These are phyloP conservation scores for Sporothrix sp. DNA, from an alignment of 2,329 filamentous ascomycete species.

Conservation along the genomic window DNA sequence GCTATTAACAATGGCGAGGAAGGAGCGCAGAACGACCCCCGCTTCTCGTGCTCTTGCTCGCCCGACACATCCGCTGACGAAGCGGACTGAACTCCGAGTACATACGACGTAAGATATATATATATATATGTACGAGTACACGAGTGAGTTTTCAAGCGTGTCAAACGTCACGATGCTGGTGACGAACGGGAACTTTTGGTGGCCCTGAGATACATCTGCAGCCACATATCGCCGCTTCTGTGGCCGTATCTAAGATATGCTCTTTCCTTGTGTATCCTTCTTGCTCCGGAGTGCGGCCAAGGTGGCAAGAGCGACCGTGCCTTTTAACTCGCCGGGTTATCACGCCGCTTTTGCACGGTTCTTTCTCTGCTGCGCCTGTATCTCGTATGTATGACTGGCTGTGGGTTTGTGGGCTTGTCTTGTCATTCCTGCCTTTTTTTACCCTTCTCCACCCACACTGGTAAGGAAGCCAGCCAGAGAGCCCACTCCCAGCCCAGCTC, in stretches of 20 bases:
- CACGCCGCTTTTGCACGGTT: constrained; percentile 1
- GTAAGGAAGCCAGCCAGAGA: too few relatives aligned
- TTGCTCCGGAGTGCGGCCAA: background rate
- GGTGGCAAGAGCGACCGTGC: background rate
- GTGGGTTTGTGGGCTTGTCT: background rate
- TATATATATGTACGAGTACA: too few relatives aligned
- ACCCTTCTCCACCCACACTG: constrained; percentile 3
- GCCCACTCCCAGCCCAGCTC: background rate
- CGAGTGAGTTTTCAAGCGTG: too few relatives aligned
- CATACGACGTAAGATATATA: too few relatives aligned
- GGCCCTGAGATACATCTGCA: too few relatives aligned
- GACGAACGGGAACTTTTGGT: too few relatives aligned
- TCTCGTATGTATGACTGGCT: background rate
- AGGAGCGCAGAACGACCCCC: background rate
- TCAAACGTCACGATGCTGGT: too few relatives aligned
- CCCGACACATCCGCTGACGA: constrained; percentile 9
- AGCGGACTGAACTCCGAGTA: background rate
- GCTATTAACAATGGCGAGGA: background rate
- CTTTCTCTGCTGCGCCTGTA: background rate
- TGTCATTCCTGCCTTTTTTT: constrained; percentile 7
- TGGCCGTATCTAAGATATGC: background rate
- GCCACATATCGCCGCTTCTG: too few relatives aligned
- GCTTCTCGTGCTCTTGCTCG: background rate
- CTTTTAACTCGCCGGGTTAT: background rate
- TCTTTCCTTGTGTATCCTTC: background rate